A percentile compares a stretch with the other conserved stretches of the same genome.
These are phyloP conservation scores for Phanerochaete carnosa DNA, from an alignment of 768 basidiomycete genomes.

Conservation along the genomic window DNA sequence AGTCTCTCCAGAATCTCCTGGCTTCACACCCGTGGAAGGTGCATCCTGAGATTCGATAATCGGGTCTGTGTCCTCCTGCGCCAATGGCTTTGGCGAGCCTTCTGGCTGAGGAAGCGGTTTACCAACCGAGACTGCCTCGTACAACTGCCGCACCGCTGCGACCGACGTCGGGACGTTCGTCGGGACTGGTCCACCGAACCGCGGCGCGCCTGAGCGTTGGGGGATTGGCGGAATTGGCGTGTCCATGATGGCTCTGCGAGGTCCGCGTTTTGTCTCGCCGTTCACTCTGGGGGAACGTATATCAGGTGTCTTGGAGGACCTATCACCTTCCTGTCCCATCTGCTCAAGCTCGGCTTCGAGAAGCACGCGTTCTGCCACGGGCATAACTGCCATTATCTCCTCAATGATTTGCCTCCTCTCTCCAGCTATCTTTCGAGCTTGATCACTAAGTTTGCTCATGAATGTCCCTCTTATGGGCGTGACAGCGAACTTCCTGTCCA, in stretches of 20 bases:
- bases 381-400: slow-evolving; percentile 62
- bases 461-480: slow-evolving; percentile 27
- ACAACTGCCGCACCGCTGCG: slow-evolving; percentile 11
- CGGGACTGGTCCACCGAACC: slow-evolving; percentile 32
- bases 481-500: slow-evolving; percentile 58
- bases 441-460: slow-evolving; percentile 11
- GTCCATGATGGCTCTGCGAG: slow-evolving; percentile 6
- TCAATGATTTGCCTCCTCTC: slow-evolving; percentile 70
- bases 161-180: background rate
- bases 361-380: slow-evolving; percentile 57
- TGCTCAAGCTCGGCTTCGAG: slow-evolving; percentile 58
- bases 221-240: slow-evolving; percentile 22
- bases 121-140: slow-evolving; percentile 8
- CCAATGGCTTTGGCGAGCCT: background rate
- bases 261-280: slow-evolving; percentile 5
- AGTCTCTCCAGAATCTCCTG: background rate
- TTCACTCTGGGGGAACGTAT: slow-evolving; percentile 8
- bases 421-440: slow-evolving; percentile 33
- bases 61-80: slow-evolving; percentile 1
- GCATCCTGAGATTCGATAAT: background rate
- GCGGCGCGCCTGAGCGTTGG: slow-evolving; percentile 32
- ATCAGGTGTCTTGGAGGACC: background rate
- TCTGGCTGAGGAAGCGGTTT: background rate
- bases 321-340: background rate
- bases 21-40: background rate